A percentile compares a stretch with the other conserved stretches of the same genome.
phyloP scores from a whole-genome alignment of 2,329 filamentous ascomycete genomes.

The Decorospora gaudefroyi region DNA sequence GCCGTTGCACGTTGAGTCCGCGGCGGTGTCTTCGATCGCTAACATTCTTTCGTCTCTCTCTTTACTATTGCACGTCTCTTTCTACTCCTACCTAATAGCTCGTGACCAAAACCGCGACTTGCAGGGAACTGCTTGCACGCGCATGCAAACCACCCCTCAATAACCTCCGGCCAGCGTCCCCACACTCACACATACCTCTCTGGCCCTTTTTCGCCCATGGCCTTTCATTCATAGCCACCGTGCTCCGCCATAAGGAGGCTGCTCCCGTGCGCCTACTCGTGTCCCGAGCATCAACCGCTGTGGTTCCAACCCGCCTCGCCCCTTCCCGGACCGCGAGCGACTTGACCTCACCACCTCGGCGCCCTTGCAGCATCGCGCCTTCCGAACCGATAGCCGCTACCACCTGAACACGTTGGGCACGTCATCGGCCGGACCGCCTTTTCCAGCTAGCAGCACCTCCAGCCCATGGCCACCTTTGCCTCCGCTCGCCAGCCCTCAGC shows the following conservation, averaged over 20 bases:
- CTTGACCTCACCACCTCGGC: slow-evolving; percentile 8
- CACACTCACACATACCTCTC: slow-evolving; percentile 20
- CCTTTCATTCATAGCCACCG: slow-evolving; percentile 16
- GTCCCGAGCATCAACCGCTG: slow-evolving; percentile 5
- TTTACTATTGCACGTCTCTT: slow-evolving; percentile 16
- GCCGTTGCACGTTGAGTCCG: slow-evolving; percentile 28
- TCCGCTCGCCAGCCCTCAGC: slow-evolving; percentile 38
- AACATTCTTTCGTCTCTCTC: slow-evolving; percentile 31
- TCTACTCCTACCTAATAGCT: slow-evolving; percentile 29
- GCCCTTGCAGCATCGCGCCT: slow-evolving; percentile 15
- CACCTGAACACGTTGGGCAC: slow-evolving; percentile 11
- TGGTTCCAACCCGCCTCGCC: slow-evolving; percentile 14
- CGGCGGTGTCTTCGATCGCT: slow-evolving; percentile 26
- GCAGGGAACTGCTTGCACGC: slow-evolving; percentile 36
- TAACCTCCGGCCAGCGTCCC: slow-evolving; percentile 21
- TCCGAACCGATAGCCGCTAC: slow-evolving; percentile 2
- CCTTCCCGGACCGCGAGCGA: slow-evolving; percentile 2
- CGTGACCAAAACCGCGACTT: slow-evolving; percentile 19
- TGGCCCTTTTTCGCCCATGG: slow-evolving; percentile 19
- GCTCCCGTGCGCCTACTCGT: slow-evolving; percentile 9
- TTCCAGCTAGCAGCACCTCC: slow-evolving; percentile 14
- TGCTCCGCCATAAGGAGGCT: slow-evolving; percentile 14
- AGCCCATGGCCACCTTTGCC: slow-evolving; percentile 44
- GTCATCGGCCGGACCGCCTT: slow-evolving; percentile 12
- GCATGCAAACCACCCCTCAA: slow-evolving; percentile 35